Base-by-base conservation (phyloP, 306 rosid genomes). In the Trichosanthes cucumerina region DNA sequence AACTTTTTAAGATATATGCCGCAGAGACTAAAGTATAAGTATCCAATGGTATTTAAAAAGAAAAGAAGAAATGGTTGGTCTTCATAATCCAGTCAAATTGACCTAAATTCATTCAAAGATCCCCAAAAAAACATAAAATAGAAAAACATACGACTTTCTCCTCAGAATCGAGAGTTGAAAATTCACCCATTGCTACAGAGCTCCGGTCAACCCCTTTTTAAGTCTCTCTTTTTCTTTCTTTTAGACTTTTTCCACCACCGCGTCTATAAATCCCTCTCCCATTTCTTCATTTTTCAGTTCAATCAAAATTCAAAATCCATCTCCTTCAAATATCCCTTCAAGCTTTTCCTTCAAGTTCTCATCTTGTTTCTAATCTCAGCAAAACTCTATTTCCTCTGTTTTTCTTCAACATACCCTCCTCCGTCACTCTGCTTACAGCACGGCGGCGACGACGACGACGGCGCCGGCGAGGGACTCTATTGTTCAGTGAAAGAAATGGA, bases 81-180 rank as follows among this genome's bases (percentile, higher is more conserved):
- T 1, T 71, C 38, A 15, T 9, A 69, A 69, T 69, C 12, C 75
- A 41, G 75, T 69, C 75, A 69, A 69, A n/a, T 69, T 41, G 75
- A 69, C 75, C 36, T 69, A 12, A 12, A 69, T 39, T 19, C 73
- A 63, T 63, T 63, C 70, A 69, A 69, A 69, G 53, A 69, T 21
- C 38, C 75, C 26, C n/a, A n/a, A 16, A 2, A 31, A 43, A 70
- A 70, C 54, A 44, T 70, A 47, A 72, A 72, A 47, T 44, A 69
- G 19, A 41, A 14, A 41, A 69, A 41, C 52, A 39, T 39, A 69
- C 75, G 75, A 69, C 75, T 69, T 72, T 72, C 7, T 72, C 15
- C 41, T 39, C 10, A 19, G 28, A 71, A 54, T 23, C 13, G 23
- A 47, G 56, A 47, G 59, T 72, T 72, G 59, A 72, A 71, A 44